Base-by-base conservation (phyloP, 2,329 filamentous ascomycete genomes). In the Botrytis hyacinthi region DNA sequence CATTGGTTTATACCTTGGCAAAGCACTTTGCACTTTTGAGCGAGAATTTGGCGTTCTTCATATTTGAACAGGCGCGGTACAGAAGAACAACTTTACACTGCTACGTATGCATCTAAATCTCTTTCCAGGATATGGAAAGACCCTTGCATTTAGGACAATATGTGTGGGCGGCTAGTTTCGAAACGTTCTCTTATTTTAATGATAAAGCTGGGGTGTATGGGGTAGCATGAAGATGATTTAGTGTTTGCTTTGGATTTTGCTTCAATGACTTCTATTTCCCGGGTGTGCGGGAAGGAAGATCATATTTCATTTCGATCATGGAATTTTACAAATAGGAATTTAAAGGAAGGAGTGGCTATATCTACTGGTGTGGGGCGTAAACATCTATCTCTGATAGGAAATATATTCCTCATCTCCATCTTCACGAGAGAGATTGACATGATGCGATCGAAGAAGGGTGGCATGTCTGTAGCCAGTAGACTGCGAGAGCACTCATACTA, bases 21-120 rank as follows among this genome's bases (percentile, higher is more conserved):
- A 71, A 60, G 76, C 76, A 72, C 73, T 74, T 78, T 68, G 66
- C 35, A 68, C 66, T 68, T 68, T 68, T 77, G 72, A 78, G 79
- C 79, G 78, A 77, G 77, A 77, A 69, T 74, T 74, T 74, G 71
- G 71, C 71, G 66, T 69, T 68, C 48, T 46, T 57, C 35, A 69
- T 20, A 70, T 70, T 69, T 69, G 40, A 73, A 48, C n/a, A n/a
- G 42, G 71, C 66, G 66, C 66, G 66, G 62, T 35, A 61, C 54
- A 73, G 57, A 69, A 62, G 60, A 69, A 62, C 42, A 70, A 54
- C 57, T 70, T 69, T 46, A 70, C 63, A 54, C 63, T 69, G 40
- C 69, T 73, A 73, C 75, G 75, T 75, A 67, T 74, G 73, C 75
- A 75, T 76, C 76, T 74, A 73, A 70, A 74, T 62, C 70, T 74